These are phyloP conservation scores for Marvania coccoides DNA, from an alignment of 139 green algal genomes.

Conservation along the genomic window DNA sequence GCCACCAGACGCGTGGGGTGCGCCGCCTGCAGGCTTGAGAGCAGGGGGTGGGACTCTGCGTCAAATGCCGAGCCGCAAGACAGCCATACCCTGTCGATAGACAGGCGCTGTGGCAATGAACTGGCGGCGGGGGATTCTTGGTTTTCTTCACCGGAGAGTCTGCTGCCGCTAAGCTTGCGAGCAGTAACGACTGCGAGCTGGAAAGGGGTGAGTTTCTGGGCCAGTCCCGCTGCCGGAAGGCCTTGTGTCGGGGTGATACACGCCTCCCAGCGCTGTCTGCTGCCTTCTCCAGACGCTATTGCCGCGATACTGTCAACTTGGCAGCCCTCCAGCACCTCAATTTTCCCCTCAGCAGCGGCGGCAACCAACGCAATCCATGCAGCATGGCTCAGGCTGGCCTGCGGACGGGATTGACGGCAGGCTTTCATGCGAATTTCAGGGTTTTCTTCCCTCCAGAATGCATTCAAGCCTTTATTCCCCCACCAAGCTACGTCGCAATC, in stretches of 20 bases:
- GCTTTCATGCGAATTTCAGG: background rate
- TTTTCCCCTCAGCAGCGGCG: background rate
- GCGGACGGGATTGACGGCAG: background rate
- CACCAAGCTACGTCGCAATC: slow-evolving; percentile 24
- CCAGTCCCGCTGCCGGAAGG: background rate
- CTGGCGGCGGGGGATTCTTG: background rate
- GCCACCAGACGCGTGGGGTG: background rate
- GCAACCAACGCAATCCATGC: background rate
- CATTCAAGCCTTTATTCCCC: slow-evolving; percentile 18
- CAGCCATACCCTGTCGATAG: slow-evolving; percentile 12
- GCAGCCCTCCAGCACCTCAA: background rate
- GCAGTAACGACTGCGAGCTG: background rate
- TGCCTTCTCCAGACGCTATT: no score
- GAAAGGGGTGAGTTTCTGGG: background rate
- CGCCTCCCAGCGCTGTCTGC: no score
- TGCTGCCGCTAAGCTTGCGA: background rate
- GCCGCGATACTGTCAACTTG: no score
- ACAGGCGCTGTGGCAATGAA: background rate
- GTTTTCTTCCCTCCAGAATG: background rate
- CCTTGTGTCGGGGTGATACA: background rate
- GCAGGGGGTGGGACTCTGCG: background rate
- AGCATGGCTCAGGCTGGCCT: slow-evolving; percentile 8
- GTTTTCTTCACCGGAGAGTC: background rate
- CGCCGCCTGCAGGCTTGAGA: background rate
- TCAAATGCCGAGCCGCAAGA: slow-evolving; percentile 21